Evolutionary conservation across 2,329 filamentous ascomycete genomes (phyloP), one percentile per base, ranked within the genome.

Genomic region (Alternaria panax): DNA sequence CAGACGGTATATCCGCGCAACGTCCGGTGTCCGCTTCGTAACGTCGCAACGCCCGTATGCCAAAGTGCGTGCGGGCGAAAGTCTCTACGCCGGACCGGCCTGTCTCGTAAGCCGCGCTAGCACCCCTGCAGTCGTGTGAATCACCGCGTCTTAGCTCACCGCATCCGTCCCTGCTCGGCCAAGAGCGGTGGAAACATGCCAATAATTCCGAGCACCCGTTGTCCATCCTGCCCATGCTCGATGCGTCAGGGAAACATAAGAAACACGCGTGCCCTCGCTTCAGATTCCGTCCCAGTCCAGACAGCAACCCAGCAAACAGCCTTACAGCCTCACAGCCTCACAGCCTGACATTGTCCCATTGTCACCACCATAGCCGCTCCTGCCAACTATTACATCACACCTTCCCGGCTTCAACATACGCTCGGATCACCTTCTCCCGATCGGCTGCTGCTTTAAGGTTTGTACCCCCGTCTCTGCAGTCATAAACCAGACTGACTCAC

Each of bases 401-500:
- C 53, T 41, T 53, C 59, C 60, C 45, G 52, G 27, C 34, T 50
- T 54, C 30, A 54, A 32, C 51, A 42, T 58, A 62, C 53, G 67
- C 72, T 75, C 74, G 72, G 65, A 75, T 72, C 74, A 71, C 73
- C 65, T 72, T 68, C 69, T 66, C 57, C 63, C 69, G 53, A 76
- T 73, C 75, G 74, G 74, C 66, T 67, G 25, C 65, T 67, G 60
- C 66, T 62, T 61, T 63, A 64, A 74, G 69, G 73, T 76, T 71
- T 54, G 72, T 74, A 64, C 60, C 69, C 68, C 69, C 64, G 67
- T 67, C 65, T 65, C 41, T 51, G 20, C 71, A 74, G 69, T 75
- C 69, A 72, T 57, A 48, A 56, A 70, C 86, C 85, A 27, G 34
- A 81, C 83, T 36, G 86, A 90, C 72, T 85, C 85, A 68, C 85